These are phyloP conservation scores for Meripilus lineatus DNA, from an alignment of 1,284 basidiomycete species.

Conservation along the genomic window DNA sequence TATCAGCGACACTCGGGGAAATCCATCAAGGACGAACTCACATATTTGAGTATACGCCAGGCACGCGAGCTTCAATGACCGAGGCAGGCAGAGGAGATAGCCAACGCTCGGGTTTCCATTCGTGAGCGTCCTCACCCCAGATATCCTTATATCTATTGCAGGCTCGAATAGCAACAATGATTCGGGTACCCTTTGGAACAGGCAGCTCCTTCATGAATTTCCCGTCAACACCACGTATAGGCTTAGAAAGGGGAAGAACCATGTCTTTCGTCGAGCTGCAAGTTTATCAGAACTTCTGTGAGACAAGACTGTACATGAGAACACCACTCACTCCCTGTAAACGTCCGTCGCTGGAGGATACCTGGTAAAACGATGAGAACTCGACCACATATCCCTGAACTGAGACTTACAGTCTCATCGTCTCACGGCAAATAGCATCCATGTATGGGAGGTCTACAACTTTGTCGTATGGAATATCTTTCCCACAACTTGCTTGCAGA, in stretches of 20 bases:
- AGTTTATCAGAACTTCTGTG: background rate
- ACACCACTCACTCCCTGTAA: background rate
- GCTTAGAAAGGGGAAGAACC: slow-evolving; percentile 20
- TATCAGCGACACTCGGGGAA: background rate
- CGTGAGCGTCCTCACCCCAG: slow-evolving; percentile 51
- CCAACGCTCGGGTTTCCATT: slow-evolving; percentile 40
- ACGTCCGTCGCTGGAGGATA: background rate
- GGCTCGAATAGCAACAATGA: slow-evolving; percentile 41
- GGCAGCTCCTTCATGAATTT: slow-evolving; percentile 32
- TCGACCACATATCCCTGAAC: background rate
- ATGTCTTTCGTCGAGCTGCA: slow-evolving; percentile 17
- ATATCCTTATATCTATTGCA: slow-evolving; percentile 41
- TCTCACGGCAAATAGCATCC: slow-evolving; percentile 19
- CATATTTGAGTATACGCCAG: slow-evolving; percentile 24
- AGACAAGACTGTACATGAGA: background rate
- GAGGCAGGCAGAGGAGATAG: slow-evolving; percentile 17
- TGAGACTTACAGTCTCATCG: slow-evolving; percentile 5
- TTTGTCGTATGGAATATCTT: slow-evolving; percentile 16
- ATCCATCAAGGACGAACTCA: slow-evolving; percentile 12
- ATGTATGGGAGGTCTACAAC: slow-evolving; percentile 17
- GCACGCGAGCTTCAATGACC: slow-evolving; percentile 16
- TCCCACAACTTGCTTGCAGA: slow-evolving; percentile 6
- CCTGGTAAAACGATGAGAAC: background rate
- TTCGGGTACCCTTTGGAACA: slow-evolving; percentile 39
- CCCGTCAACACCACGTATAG: slow-evolving; percentile 23